These are phyloP conservation scores for Aspergillus jensenii DNA, from an alignment of 2,329 filamentous ascomycete species.

Conservation along the genomic window DNA sequence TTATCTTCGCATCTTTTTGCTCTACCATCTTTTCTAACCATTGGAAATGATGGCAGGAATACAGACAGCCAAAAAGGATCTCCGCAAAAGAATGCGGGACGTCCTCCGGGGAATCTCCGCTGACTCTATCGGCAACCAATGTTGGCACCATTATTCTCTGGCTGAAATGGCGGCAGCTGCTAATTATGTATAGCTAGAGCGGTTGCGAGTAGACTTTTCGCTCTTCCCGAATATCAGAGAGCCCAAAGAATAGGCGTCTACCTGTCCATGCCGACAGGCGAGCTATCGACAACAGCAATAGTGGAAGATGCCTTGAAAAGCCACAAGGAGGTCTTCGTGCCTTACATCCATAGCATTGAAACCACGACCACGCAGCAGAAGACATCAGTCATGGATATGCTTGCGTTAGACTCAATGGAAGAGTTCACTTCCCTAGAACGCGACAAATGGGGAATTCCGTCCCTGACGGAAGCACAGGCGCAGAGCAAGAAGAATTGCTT, in stretches of 20 bases:
- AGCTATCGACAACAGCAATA: slow-evolving; percentile 80
- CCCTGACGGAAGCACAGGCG: slow-evolving; percentile 66
- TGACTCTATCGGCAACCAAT: slow-evolving; percentile 67
- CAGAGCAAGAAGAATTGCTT: slow-evolving; percentile 69
- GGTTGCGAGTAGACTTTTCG: slow-evolving; percentile 65
- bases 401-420: slow-evolving; percentile 67
- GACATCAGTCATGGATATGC: slow-evolving; percentile 89
- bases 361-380: slow-evolving; percentile 44
- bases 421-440: slow-evolving; percentile 76
- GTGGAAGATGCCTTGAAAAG: slow-evolving; percentile 74
- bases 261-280: slow-evolving; percentile 85
- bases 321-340: slow-evolving; percentile 87
- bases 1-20: background rate
- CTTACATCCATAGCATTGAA: slow-evolving; percentile 72
- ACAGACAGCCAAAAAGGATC: slow-evolving; percentile 70
- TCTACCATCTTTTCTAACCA: background rate
- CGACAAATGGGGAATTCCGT: slow-evolving; percentile 96
- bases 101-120: slow-evolving; percentile 61
- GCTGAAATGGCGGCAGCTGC: slow-evolving; percentile 12
- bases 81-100: slow-evolving; percentile 69
- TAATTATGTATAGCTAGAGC: slow-evolving; percentile 55
- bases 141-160: slow-evolving; percentile 46
- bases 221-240: slow-evolving; percentile 70
- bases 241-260: slow-evolving; percentile 81
- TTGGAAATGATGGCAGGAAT: slow-evolving; percentile 54